Evolutionary conservation across 345 rosid species (phyloP).

Genomic region (Salix caprea): DNA sequence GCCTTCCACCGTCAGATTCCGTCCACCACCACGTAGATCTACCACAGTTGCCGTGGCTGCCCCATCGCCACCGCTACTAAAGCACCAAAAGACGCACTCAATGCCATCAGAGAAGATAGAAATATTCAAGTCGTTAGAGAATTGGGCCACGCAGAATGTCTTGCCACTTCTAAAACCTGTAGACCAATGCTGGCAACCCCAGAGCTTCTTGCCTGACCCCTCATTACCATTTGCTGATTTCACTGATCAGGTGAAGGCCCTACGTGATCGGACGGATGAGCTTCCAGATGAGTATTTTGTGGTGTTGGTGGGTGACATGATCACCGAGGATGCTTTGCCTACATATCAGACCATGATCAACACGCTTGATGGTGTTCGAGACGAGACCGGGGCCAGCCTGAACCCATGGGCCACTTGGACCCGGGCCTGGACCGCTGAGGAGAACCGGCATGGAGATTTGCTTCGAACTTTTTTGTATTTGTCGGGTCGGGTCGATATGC

Average conservation of each 20-base stretch:
- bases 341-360: constrained; percentile 70
- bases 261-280: constrained; percentile 48
- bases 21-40: neutral
- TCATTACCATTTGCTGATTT: constrained; percentile 36
- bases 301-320: constrained; percentile 79
- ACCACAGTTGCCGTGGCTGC: constrained; percentile 36
- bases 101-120: constrained; percentile 62
- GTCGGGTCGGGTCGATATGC: constrained; percentile 79
- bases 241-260: constrained; percentile 49
- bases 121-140: constrained; percentile 59
- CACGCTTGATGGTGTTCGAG: constrained; percentile 66
- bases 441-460: constrained; percentile 76
- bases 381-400: constrained; percentile 68
- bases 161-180: constrained; percentile 68
- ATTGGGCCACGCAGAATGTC: constrained; percentile 50
- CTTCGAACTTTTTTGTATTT: constrained; percentile 51
- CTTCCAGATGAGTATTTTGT: constrained; percentile 68
- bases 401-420: constrained; percentile 77
- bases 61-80: constrained; percentile 11
- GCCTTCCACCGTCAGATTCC: constrained; percentile 6
- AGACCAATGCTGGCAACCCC: constrained; percentile 69
- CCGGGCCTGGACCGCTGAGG: constrained; percentile 74
- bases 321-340: constrained; percentile 77
- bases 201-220: constrained; percentile 50
- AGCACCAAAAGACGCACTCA: constrained; percentile 43